Evolutionary conservation across 352 stramenopile species (phyloP).

Genomic region (Pythium graminicola): DNA sequence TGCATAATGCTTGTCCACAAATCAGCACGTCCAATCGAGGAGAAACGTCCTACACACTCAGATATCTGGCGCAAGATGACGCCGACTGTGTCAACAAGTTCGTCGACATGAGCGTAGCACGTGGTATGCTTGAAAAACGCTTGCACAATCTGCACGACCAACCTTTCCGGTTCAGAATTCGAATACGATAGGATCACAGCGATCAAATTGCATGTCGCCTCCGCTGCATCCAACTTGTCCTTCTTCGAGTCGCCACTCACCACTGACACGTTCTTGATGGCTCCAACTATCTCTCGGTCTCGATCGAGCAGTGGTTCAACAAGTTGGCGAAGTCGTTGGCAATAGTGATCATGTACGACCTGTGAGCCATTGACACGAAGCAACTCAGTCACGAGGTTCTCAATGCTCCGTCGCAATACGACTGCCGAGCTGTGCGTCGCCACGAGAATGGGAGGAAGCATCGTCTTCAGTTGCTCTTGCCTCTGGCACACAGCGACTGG

Average conservation of each 20-base stretch:
- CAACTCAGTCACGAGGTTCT: conserved; percentile 15
- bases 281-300: conserved; percentile 15
- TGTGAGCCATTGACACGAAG: conserved; percentile 7
- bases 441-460: conserved; percentile 18
- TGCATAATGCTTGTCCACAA: conserved; percentile 13
- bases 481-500: not conserved
- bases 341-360: conserved; percentile 9
- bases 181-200: not conserved
- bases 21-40: conserved; percentile 6
- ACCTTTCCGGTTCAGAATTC: not conserved
- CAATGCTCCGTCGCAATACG: conserved; percentile 15
- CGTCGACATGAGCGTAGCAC: conserved; percentile 2
- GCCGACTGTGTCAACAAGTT: not conserved
- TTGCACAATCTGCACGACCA: conserved; percentile 6
- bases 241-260: conserved; percentile 4
- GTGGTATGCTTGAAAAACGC: conserved; percentile 13
- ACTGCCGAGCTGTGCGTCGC: conserved; percentile 6
- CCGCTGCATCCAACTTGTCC: conserved; percentile 4
- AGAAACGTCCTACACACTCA: conserved; percentile 1
- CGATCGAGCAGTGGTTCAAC: conserved; percentile 15
- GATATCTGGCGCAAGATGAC: conserved; percentile 1
- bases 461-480: conserved; percentile 21
- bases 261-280: not conserved
- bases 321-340: conserved; percentile 17
- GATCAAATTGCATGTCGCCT: conserved; percentile 13